Base-by-base conservation (phyloP, 768 basidiomycete species). In the Daedaleopsis sinensis region DNA sequence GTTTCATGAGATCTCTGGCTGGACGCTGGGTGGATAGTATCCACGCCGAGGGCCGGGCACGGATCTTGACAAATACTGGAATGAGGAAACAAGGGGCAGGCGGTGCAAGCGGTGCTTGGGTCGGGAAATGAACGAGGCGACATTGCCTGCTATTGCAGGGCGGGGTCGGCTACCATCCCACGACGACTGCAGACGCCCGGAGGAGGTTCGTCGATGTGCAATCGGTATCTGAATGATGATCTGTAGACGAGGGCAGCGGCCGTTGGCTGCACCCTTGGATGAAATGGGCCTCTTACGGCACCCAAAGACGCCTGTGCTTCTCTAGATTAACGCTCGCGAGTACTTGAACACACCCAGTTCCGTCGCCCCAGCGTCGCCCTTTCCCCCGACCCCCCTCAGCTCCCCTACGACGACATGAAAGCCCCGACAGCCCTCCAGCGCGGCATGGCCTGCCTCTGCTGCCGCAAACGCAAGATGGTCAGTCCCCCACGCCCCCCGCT, bases 381-480 rank as follows among this genome's bases (percentile, higher is more conserved):
- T 52, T 32, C 24, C 35, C 52, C 27, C 32, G n/a, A 27, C 37
- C 37, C 51, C 52, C 55, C 48, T 47, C 62, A 59, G 54, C 72
- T 68, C 65, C 64, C 70, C 53, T 32, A 7, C 65, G 61, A 69
- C 51, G 54, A 66, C 63, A 71, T 73, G 64, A 77, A 76, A 65
- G 56, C 71, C 39, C 56, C 70, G 21, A 52, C 67, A 15, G 71
- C 77, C 46, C 68, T 78, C 1, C 76, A 76, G 60, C 71, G 77
- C 63, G 76, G 76, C 48, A 73, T 73, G 37, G 77, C 77, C 9
- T 78, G 77, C 55, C 65, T 78, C 21, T 75, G 73, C 62, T 78
- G 77, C 65, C 73, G 77, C 46, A 76, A 76, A 59, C 70, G 76
- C n/a, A 78, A 78, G 65, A 72, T 78, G 65, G 77, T 76, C 37